Percentiles rank a stretch among this genome's conserved stretches.
Evolutionary conservation across 805 yeast species (phyloP).

Genomic region (Starmerella powellii): DNA sequence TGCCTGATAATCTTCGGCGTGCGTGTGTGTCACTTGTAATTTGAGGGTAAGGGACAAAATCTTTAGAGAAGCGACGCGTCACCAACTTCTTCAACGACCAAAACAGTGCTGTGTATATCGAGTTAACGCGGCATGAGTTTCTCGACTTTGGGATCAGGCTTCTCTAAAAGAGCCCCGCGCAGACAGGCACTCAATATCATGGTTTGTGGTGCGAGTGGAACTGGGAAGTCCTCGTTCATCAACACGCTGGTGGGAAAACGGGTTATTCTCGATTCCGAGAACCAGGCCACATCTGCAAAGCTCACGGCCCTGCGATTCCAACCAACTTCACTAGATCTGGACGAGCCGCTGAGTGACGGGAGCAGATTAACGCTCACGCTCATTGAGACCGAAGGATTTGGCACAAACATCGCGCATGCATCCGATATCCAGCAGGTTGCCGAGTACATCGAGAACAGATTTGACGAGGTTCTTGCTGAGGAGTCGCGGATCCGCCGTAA

Average conservation of each 20-base stretch:
- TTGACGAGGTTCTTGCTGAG: slow-evolving; percentile 58
- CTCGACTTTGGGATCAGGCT: slow-evolving; percentile 1
- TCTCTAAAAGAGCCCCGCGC: slow-evolving; percentile 38
- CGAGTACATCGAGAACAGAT: slow-evolving; percentile 52
- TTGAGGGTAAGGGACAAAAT: too few species aligned
- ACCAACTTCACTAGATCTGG: slow-evolving; percentile 33
- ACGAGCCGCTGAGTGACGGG: slow-evolving; percentile 40
- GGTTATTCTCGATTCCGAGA: slow-evolving; percentile 11
- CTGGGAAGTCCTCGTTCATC: slow-evolving; percentile 64
- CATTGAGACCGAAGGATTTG: slow-evolving; percentile 65
- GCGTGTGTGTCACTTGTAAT: too few species aligned
- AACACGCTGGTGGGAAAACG: slow-evolving; percentile 38
- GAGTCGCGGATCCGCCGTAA: slow-evolving; percentile 64
- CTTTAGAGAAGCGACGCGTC: too few species aligned
- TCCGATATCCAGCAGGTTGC: slow-evolving; percentile 39
- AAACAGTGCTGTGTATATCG: background rate
- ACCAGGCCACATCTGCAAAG: slow-evolving; percentile 1
- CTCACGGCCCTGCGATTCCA: slow-evolving; percentile 5
- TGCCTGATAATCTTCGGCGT: too few species aligned
- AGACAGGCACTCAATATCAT: slow-evolving; percentile 47
- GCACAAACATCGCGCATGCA: slow-evolving; percentile 55
- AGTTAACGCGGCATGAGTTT: slow-evolving; percentile 2
- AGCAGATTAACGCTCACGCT: slow-evolving; percentile 36
- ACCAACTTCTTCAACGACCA: too few species aligned
- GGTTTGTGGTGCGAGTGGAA: slow-evolving; percentile 61